A percentile compares a stretch with the other conserved stretches of the same genome.
Evolutionary conservation across 352 stramenopile species (phyloP).

Genomic region (Plasmopara muralis): DNA sequence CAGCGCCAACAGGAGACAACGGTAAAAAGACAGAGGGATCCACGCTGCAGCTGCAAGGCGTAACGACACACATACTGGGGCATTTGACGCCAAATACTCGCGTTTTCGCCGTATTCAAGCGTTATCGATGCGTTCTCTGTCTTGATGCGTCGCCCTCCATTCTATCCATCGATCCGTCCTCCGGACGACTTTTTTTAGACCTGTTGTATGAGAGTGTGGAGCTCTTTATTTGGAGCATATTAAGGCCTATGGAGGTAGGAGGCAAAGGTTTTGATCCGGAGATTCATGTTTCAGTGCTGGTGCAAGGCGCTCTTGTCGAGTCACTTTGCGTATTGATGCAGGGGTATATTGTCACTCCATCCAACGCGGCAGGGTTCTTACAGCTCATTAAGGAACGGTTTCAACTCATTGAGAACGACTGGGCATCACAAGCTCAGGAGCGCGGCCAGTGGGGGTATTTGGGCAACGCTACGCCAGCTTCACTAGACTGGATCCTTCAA

Average conservation of each 20-base stretch:
- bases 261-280: constrained; percentile 45
- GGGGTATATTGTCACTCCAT: constrained; percentile 59
- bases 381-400: constrained; percentile 68
- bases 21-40: constrained; percentile 14
- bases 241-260: constrained; percentile 54
- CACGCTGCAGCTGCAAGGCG: constrained; percentile 15
- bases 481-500: constrained; percentile 73
- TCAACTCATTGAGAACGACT: constrained; percentile 77
- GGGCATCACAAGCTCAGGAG: constrained; percentile 41
- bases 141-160: constrained; percentile 80
- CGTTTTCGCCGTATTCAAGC: constrained; percentile 58
- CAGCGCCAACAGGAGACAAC: constrained; percentile 3
- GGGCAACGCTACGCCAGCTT: constrained; percentile 33
- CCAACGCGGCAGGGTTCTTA: constrained; percentile 53
- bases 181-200: constrained; percentile 71
- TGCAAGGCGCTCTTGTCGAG: constrained; percentile 72
- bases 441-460: constrained; percentile 18
- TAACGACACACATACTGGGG: constrained; percentile 21
- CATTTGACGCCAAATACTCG: constrained; percentile 38
- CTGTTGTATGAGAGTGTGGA: constrained; percentile 74
- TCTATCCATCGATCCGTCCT: constrained; percentile 69
- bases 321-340: constrained; percentile 79
- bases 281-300: constrained; percentile 74
- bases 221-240: constrained; percentile 66
- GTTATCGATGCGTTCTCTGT: constrained; percentile 79